These are phyloP conservation scores for Xylaria sp. DNA, from an alignment of 2,329 filamentous ascomycete species.

Conservation along the genomic window DNA sequence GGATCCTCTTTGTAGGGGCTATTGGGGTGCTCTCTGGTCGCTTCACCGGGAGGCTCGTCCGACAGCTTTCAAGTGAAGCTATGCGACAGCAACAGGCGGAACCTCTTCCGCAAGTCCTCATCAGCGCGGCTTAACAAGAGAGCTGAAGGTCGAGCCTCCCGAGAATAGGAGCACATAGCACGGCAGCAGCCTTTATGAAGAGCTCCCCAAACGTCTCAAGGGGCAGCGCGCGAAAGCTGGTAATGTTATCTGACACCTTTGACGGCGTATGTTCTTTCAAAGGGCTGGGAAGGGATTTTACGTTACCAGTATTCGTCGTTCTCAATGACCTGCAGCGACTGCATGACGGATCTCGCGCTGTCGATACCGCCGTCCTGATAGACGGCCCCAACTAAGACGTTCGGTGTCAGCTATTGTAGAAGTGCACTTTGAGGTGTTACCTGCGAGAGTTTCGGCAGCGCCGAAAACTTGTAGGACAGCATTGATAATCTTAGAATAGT, in stretches of 20 bases:
- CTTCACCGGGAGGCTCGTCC: neutral
- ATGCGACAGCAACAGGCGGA: neutral
- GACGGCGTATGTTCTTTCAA: neutral
- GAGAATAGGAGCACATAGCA: neutral
- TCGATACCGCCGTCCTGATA: conserved; percentile 32
- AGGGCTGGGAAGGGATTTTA: neutral
- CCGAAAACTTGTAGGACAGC: neutral
- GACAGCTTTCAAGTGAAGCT: neutral
- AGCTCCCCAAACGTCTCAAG: neutral
- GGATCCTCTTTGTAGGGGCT: neutral
- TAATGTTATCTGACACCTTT: conserved; percentile 5
- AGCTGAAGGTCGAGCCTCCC: neutral
- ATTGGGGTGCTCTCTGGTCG: neutral
- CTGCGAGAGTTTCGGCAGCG: neutral
- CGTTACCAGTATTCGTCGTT: neutral
- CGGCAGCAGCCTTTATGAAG: neutral
- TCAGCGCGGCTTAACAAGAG: neutral
- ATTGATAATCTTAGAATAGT: neutral
- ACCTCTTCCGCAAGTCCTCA: neutral
- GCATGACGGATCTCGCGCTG: conserved; percentile 28
- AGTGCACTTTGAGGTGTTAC: neutral
- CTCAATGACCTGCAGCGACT: conserved; percentile 8
- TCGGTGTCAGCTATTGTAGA: neutral
- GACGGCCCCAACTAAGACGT: conserved; percentile 24
- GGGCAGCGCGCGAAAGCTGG: neutral